A percentile compares a stretch with the other conserved stretches of the same genome.
phyloP scores from a whole-genome alignment of 2,329 filamentous ascomycete genomes.

The Ophiostoma australiae region DNA sequence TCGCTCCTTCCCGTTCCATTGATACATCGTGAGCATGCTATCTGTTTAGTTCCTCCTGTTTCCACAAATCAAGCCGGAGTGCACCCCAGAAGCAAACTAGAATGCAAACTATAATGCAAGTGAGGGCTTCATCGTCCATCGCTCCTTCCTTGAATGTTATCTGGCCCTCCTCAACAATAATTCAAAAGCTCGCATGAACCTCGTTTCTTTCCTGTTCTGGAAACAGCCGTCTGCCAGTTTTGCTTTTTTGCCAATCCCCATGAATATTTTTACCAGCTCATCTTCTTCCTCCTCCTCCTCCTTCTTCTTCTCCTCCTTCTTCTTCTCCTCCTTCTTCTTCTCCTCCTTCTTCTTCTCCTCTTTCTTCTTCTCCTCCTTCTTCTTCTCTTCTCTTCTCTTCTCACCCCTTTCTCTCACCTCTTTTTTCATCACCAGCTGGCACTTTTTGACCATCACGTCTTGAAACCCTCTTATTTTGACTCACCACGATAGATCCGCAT shows the following conservation, averaged over 20 bases:
- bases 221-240: background rate
- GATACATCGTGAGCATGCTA: background rate
- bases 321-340: background rate
- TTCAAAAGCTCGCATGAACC: background rate
- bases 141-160: background rate
- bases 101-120: too few species aligned
- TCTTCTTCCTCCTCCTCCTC: background rate
- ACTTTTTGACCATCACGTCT: constrained; percentile 24
- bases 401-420: constrained; percentile 14
- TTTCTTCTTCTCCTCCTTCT: background rate
- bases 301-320: background rate
- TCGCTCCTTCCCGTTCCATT: constrained; percentile 13
- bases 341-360: background rate
- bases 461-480: constrained; percentile 17
- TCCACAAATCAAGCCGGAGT: background rate
- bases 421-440: constrained; percentile 19
- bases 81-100: too few species aligned
- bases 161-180: background rate
- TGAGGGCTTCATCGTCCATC: background rate
- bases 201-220: background rate
- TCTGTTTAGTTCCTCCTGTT: background rate
- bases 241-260: background rate
- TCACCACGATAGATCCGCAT: background rate
- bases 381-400: background rate
- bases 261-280: background rate